A percentile compares a stretch with the other conserved stretches of the same genome.
Evolutionary conservation across 768 basidiomycete species (phyloP).

Genomic region (Hydnomerulius pinastri): DNA sequence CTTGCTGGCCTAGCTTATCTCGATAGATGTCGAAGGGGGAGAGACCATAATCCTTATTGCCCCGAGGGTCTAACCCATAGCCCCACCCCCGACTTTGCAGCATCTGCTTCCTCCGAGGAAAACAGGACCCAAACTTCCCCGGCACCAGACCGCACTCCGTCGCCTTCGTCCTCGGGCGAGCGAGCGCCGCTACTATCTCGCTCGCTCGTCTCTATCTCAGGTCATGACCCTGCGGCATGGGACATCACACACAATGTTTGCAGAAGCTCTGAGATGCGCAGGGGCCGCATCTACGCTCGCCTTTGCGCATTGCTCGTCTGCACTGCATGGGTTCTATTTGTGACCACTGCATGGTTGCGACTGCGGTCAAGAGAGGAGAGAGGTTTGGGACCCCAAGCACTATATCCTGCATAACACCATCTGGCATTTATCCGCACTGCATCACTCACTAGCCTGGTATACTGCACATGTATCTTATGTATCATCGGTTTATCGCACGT

Average conservation of each 20-base stretch:
- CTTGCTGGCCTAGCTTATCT: constrained; percentile 52
- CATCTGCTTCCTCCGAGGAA: constrained; percentile 2
- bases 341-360: constrained; percentile 60
- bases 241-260: constrained; percentile 15
- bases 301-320: constrained; percentile 45
- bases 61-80: constrained; percentile 11
- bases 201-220: not conserved
- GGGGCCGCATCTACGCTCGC: constrained; percentile 54
- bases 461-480: not conserved
- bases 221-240: constrained; percentile 6
- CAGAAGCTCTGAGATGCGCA: constrained; percentile 38
- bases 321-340: constrained; percentile 63
- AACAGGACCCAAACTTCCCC: constrained; percentile 3
- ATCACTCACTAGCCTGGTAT: not conserved
- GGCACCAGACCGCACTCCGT: constrained; percentile 3
- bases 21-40: constrained; percentile 42
- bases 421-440: not conserved
- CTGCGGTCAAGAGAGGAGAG: constrained; percentile 47
- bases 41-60: constrained; percentile 15
- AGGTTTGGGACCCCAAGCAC: not conserved
- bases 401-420: not conserved
- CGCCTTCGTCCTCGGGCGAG: constrained; percentile 9
- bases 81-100: not conserved
- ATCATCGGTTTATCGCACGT: too few species aligned
- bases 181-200: constrained; percentile 15